Evolutionary conservation across 129 eudicot genomes (phyloP), one percentile per base, ranked within the genome.

Genomic region (Erigeron canadensis): DNA sequence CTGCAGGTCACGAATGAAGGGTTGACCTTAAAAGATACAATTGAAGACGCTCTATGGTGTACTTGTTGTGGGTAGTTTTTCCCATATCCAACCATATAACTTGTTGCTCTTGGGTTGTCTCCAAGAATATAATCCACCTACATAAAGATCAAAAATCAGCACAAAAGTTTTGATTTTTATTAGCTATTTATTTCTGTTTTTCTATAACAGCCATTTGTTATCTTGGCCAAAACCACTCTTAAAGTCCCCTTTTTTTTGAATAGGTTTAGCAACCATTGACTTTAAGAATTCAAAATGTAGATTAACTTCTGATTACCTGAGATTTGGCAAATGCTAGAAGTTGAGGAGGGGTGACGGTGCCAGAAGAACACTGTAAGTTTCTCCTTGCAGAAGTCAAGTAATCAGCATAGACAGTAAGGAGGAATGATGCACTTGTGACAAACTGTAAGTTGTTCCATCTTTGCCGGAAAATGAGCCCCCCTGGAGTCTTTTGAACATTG

Each of bases 371-470:
- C 18, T 15, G 67, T 57, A 85, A 65, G 55, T 42, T 75, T 63
- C 84, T 77, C 64, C 81, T 74, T 41, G 95, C 81, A 9, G 77
- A 72, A 9, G 54, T 65, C 70, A 90, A 84, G 61, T 87, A 81
- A 16, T 87, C 87, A 0, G 97, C 72, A 72, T 90, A 90, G 15
- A 85, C 85, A 0, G 86, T 78, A 34, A 87, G 84, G 6, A 90
- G 78, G 72, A 90, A 87, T 5, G 86, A 76, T 7, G 97, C 91
- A 22, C 81, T 79, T 0, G 97, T 83, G 18, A 86, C 97, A 21
- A 87, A 88, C 74, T 88, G 95, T 81, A 85, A 76, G 72, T 88
- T 88, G 83, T 88, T 88, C 90, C 90, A 88, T 63, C 81, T 75
- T 70, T 81, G 90, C 38, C 83, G 72, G 71, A 77, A 88, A 7